Evolutionary conservation across 2,329 filamentous ascomycete genomes (phyloP).

Genomic region (Domatiomyces catenatus): DNA sequence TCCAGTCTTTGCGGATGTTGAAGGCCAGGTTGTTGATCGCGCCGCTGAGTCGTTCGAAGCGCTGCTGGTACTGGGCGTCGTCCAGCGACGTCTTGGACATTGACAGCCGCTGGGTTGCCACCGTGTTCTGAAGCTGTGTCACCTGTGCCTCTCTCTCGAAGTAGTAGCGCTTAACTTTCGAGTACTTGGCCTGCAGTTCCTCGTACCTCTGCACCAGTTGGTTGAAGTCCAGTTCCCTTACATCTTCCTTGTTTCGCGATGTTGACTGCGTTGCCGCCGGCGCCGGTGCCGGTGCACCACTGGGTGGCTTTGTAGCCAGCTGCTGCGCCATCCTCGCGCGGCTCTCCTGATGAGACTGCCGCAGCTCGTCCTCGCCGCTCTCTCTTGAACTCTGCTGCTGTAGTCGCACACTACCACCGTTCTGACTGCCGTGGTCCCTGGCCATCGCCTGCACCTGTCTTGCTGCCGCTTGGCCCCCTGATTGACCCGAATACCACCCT

Average conservation of each 20-base stretch:
- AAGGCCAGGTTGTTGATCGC: slow-evolving; percentile 91
- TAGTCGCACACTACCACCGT: neutral
- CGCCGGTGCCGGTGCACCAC: slow-evolving; percentile 29
- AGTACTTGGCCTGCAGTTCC: slow-evolving; percentile 65
- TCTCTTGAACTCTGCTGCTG: slow-evolving; percentile 9
- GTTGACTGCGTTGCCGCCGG: neutral
- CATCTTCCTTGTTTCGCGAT: slow-evolving; percentile 24
- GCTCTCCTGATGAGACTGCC: slow-evolving; percentile 19
- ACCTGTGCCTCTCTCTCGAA: slow-evolving; percentile 85
- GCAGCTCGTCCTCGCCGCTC: slow-evolving; percentile 14
- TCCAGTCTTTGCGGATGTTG: slow-evolving; percentile 93
- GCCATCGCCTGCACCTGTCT: slow-evolving; percentile 10
- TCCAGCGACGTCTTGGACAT: slow-evolving; percentile 88
- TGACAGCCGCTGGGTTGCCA: slow-evolving; percentile 88
- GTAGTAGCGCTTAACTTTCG: slow-evolving; percentile 94
- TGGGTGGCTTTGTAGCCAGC: slow-evolving; percentile 29
- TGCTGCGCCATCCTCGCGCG: slow-evolving; percentile 15
- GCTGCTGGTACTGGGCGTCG: slow-evolving; percentile 79
- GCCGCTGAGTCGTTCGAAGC: slow-evolving; percentile 82
- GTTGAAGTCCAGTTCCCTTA: slow-evolving; percentile 29
- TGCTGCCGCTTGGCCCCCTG: slow-evolving; percentile 9
- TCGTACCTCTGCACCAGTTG: slow-evolving; percentile 30
- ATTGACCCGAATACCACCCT: slow-evolving; percentile 14
- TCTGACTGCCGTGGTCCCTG: slow-evolving; percentile 1
- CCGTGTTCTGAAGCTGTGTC: slow-evolving; percentile 89